Percentiles rank a stretch among this genome's conserved stretches.
These are phyloP conservation scores for Nakaseomyces nivariensis DNA, from an alignment of 1,139 yeast genomes.

Conservation along the genomic window DNA sequence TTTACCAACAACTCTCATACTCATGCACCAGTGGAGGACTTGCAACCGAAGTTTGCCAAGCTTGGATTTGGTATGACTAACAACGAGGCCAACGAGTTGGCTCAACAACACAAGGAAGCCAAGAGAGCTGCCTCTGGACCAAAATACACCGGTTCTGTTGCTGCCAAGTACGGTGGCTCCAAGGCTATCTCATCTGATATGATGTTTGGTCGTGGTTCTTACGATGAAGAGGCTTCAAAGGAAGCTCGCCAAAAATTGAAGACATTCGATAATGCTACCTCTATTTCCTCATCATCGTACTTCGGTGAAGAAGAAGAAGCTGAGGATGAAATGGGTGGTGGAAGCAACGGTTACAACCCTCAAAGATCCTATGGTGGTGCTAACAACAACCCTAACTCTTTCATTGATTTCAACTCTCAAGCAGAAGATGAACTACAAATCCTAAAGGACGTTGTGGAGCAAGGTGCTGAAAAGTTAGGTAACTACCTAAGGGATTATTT, in stretches of 20 bases:
- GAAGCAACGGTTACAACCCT: constrained; percentile 21
- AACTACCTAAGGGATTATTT: constrained; percentile 77
- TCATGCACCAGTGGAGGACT: constrained; percentile 39
- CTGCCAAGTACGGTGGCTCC: constrained; percentile 72
- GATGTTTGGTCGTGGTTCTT: constrained; percentile 79
- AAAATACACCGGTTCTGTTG: constrained; percentile 58
- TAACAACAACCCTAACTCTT: constrained; percentile 22
- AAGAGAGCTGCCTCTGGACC: constrained; percentile 35
- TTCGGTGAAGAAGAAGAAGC: constrained; percentile 73
- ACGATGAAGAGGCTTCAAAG: constrained; percentile 64
- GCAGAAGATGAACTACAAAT: constrained; percentile 76
- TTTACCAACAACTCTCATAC: constrained; percentile 6
- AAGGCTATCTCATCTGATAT: constrained; percentile 95
- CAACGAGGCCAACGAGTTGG: constrained; percentile 38
- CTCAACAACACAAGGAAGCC: constrained; percentile 33
- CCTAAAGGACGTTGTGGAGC: constrained; percentile 86
- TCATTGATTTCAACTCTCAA: constrained; percentile 50
- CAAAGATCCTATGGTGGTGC: constrained; percentile 6
- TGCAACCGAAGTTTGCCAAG: constrained; percentile 65
- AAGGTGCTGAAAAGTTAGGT: constrained; percentile 83
- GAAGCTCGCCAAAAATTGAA: constrained; percentile 77
- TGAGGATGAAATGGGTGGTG: constrained; percentile 19
- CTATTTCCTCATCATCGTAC: constrained; percentile 85
- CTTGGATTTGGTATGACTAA: constrained; percentile 79
- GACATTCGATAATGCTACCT: constrained; percentile 72